Evolutionary conservation across 2,329 filamentous ascomycete genomes (phyloP).

Genomic region (Dissoconium aciculare): DNA sequence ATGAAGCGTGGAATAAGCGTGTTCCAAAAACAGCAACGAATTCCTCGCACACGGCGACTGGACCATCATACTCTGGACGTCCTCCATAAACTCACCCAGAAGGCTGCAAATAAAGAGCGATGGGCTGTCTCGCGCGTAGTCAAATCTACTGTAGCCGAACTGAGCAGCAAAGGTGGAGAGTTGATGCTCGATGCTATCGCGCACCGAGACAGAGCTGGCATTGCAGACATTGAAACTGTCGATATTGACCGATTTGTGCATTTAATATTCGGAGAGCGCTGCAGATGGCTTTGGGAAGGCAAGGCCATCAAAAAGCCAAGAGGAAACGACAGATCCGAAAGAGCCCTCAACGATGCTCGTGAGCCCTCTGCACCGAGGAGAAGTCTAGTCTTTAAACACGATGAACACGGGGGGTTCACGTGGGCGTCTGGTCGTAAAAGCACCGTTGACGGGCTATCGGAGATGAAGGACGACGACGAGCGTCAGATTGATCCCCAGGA

Average conservation of each 20-base stretch:
- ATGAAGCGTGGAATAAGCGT: constrained; percentile 73
- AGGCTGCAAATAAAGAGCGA: constrained; percentile 73
- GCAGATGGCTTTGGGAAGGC: constrained; percentile 91
- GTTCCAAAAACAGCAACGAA: constrained; percentile 79
- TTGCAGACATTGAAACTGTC: constrained; percentile 81
- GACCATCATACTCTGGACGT: constrained; percentile 71
- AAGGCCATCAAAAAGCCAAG: constrained; percentile 54
- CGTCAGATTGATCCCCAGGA: constrained; percentile 12
- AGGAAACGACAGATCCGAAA: constrained; percentile 6
- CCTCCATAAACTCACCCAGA: constrained; percentile 71
- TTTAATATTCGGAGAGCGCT: constrained; percentile 62
- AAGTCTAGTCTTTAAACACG: constrained; percentile 40
- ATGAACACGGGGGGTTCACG: constrained; percentile 36
- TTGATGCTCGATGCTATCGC: constrained; percentile 93
- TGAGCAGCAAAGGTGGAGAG: constrained; percentile 85
- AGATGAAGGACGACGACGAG: constrained; percentile 9
- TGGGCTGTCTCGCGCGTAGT: constrained; percentile 90
- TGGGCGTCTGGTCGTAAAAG: constrained; percentile 34
- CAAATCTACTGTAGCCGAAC: constrained; percentile 85
- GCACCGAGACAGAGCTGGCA: constrained; percentile 66
- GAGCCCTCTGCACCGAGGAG: constrained; percentile 12
- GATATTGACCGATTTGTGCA: constrained; percentile 74
- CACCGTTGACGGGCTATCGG: constrained; percentile 34
- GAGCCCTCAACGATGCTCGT: constrained; percentile 6
- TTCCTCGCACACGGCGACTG: constrained; percentile 61